Base-by-base conservation (phyloP, 345 rosid genomes). In the Pistacia vera region DNA sequence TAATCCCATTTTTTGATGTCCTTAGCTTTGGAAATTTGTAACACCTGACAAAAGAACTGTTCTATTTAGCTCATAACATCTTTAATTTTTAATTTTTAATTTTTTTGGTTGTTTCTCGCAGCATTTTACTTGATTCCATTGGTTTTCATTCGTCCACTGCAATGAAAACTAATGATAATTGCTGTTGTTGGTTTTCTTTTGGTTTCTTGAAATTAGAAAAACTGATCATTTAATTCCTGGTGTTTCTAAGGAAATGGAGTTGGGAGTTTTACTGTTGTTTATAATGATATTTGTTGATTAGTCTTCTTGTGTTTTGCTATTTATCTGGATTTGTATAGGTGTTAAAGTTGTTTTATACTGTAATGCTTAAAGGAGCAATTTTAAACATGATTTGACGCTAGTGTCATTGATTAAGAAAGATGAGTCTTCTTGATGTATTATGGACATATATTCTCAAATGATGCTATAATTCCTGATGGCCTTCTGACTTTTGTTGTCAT, bases 1-100 rank as follows among this genome's bases (percentile, higher is more conserved):
- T 38, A 57, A 55, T 38, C 28, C 41, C 49, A 61, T 64, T 74
- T 35, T 11, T 73, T 51, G n/a, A 44, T n/a, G 54, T 46, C 52
- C 28, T 49, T 67, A 14, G 57, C 59, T 25, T 61, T 30, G 28
- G 2, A 49, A 62, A 25, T 18, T 36, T 60, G 64, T 41, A n/a
- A 20, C 68, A 60, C 46, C 41, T 63, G 55, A 63, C 28, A 62
- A 62, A 28, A 54, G 41, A 62, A n/a, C 46, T 36, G 25, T 51
- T 14, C 41, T 60, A 28, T 49, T 60, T 63, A 10, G 25, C 68
- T 33, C 30, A 11, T 62, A 62, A 13, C n/a, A 30, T 58, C 59
- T 62, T 49, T 22, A 49, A 30, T 30, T 11, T 11, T 49, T 22
- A 49, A 30, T 30, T 11, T 11, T 48, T 28, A 35, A 2, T 68